A percentile compares a stretch with the other conserved stretches of the same genome.
Conservation (phyloP, 1,139 yeast species). For the Yamadazyma kanchanaburiensis region DNA sequence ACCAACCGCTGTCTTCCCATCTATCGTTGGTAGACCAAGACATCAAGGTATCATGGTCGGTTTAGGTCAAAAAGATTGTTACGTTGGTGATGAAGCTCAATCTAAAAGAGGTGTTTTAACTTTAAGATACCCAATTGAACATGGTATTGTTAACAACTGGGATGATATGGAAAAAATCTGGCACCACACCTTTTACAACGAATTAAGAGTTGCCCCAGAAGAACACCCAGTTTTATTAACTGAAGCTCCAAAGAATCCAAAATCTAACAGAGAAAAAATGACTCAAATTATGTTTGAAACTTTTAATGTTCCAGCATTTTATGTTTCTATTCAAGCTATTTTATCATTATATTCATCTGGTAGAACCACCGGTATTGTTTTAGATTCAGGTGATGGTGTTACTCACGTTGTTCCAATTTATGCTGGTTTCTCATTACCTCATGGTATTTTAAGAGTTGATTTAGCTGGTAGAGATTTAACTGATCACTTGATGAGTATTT, state of each 20-base stretch:
- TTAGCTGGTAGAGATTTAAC: slow-evolving; percentile 99
- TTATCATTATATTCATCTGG: slow-evolving; percentile 97
- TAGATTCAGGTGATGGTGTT: slow-evolving; percentile 99
- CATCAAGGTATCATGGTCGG: slow-evolving; percentile 99
- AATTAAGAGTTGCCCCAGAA: slow-evolving; percentile 97
- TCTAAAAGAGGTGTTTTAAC: slow-evolving; percentile 99
- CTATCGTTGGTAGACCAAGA: slow-evolving; percentile 99
- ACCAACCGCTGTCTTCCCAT: slow-evolving; percentile 99
- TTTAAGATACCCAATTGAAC: slow-evolving; percentile 98
- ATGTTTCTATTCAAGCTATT: slow-evolving; percentile 98
- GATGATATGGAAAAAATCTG: slow-evolving; percentile 99
- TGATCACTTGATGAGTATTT: slow-evolving; percentile 96
- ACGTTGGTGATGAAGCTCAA: slow-evolving; percentile 99
- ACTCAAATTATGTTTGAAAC: slow-evolving; percentile 98
- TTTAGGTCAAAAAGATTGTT: slow-evolving; percentile 99
- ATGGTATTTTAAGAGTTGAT: slow-evolving; percentile 97
- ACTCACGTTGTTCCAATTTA: slow-evolving; percentile 99
- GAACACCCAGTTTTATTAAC: slow-evolving; percentile 98
- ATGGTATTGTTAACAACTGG: slow-evolving; percentile 99
- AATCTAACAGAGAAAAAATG: slow-evolving; percentile 99
- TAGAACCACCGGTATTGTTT: slow-evolving; percentile 99
- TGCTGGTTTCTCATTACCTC: slow-evolving; percentile 99
- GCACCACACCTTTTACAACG: slow-evolving; percentile 98
- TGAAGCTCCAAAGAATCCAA: slow-evolving; percentile 99
- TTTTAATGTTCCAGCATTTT: slow-evolving; percentile 98